Percentiles rank a stretch among this genome's conserved stretches.
These are phyloP conservation scores for Hippophae rhamnoides DNA, from an alignment of 306 rosid species.

Conservation along the genomic window DNA sequence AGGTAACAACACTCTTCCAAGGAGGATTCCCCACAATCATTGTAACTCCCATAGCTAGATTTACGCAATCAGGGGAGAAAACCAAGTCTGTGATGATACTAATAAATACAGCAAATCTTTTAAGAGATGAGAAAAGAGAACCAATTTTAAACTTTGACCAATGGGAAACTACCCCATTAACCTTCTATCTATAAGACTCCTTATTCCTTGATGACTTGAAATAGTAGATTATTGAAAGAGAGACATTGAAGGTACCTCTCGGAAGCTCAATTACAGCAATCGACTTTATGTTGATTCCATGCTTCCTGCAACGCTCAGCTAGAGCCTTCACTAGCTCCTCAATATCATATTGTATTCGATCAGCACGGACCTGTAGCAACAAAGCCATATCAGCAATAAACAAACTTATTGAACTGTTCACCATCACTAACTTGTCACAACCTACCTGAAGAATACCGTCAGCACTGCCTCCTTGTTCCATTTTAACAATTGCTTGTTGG, in stretches of 20 bases:
- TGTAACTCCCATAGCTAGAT: too few species aligned
- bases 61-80: too few species aligned
- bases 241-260: conserved; percentile 34
- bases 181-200: neutral
- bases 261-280: conserved; percentile 72
- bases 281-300: conserved; percentile 65
- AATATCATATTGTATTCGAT: conserved; percentile 80
- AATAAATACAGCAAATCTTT: too few species aligned
- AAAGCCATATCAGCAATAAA: conserved; percentile 26
- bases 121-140: too few species aligned
- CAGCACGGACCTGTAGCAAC: conserved; percentile 76
- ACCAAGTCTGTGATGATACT: too few species aligned
- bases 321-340: conserved; percentile 70
- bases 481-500: conserved; percentile 85
- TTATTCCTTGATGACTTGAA: neutral
- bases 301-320: conserved; percentile 82
- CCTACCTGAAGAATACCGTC: conserved; percentile 97
- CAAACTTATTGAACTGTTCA: conserved; percentile 9
- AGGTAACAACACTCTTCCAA: too few species aligned
- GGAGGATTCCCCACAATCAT: too few species aligned
- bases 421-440: conserved; percentile 5
- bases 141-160: too few species aligned
- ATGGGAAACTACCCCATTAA: neutral
- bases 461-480: conserved; percentile 93
- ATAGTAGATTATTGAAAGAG: neutral